Conservation (phyloP, 2,329 filamentous ascomycete species). For the Nigrospora osmanthi region DNA sequence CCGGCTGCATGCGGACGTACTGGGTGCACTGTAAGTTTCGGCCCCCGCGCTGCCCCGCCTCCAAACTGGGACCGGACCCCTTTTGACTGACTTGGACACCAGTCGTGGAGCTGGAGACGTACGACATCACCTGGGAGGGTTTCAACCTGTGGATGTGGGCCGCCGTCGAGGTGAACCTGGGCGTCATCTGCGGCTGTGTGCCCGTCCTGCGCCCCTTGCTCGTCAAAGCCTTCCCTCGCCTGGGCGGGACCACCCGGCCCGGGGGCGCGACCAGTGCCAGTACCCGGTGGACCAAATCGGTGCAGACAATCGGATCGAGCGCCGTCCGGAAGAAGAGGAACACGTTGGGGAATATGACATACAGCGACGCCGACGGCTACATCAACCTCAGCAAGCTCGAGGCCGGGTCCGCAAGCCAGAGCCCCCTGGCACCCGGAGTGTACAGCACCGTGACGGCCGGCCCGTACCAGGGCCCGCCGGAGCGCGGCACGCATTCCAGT, state of each 20-base stretch:
- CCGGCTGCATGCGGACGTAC: conserved; percentile 26
- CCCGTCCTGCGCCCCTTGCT: conserved; percentile 21
- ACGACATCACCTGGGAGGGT: conserved; percentile 32
- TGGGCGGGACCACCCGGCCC: background rate
- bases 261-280: too few species aligned
- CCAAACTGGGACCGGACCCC: background rate
- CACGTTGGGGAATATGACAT: too few species aligned
- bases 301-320: too few species aligned
- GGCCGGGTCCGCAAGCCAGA: too few species aligned
- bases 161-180: conserved; percentile 30
- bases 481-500: too few species aligned
- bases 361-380: too few species aligned
- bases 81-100: background rate
- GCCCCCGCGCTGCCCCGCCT: background rate
- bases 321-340: too few species aligned
- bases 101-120: conserved; percentile 23
- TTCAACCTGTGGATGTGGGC: conserved; percentile 34
- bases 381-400: too few species aligned
- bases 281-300: too few species aligned
- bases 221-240: background rate
- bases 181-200: conserved; percentile 31
- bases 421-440: too few species aligned
- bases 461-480: too few species aligned
- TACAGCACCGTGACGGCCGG: too few species aligned
- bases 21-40: conserved; percentile 18